These are phyloP conservation scores for Rhizopus sp. DNA, from an alignment of 371 early-diverging fungal species.

Conservation along the genomic window DNA sequence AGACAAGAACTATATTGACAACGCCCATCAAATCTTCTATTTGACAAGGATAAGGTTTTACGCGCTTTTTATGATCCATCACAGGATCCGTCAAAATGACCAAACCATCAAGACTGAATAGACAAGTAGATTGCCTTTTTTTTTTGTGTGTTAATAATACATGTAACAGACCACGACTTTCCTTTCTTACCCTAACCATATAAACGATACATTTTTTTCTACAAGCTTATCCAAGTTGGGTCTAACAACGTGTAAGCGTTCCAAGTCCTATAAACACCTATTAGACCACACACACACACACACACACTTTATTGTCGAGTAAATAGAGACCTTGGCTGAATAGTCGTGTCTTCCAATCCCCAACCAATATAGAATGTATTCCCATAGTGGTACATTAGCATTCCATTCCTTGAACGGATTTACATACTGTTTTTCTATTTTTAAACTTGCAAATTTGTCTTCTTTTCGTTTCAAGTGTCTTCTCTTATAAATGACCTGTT, in stretches of 20 bases:
- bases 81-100: slow-evolving; percentile 66
- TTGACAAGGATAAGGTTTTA: slow-evolving; percentile 52
- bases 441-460: slow-evolving; percentile 47
- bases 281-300: not conserved
- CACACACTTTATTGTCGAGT: slow-evolving; percentile 2
- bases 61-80: slow-evolving; percentile 47
- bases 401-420: slow-evolving; percentile 70
- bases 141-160: slow-evolving; percentile 7
- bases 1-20: slow-evolving; percentile 59
- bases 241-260: slow-evolving; percentile 35
- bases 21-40: slow-evolving; percentile 45
- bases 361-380: slow-evolving; percentile 52
- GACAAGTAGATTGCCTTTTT: slow-evolving; percentile 65
- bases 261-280: slow-evolving; percentile 25
- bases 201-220: slow-evolving; percentile 23
- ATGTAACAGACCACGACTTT: too few species aligned
- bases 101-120: slow-evolving; percentile 59
- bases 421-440: slow-evolving; percentile 59
- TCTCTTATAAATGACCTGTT: slow-evolving; percentile 36
- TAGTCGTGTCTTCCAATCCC: slow-evolving; percentile 1
- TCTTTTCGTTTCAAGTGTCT: slow-evolving; percentile 36
- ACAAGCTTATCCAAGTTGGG: slow-evolving; percentile 40
- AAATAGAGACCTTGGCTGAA: not conserved
- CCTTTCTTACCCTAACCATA: slow-evolving; percentile 44
- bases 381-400: slow-evolving; percentile 29